phyloP scores from a whole-genome alignment of 805 yeast genomes.

The Debaryomyces hansenii region DNA sequence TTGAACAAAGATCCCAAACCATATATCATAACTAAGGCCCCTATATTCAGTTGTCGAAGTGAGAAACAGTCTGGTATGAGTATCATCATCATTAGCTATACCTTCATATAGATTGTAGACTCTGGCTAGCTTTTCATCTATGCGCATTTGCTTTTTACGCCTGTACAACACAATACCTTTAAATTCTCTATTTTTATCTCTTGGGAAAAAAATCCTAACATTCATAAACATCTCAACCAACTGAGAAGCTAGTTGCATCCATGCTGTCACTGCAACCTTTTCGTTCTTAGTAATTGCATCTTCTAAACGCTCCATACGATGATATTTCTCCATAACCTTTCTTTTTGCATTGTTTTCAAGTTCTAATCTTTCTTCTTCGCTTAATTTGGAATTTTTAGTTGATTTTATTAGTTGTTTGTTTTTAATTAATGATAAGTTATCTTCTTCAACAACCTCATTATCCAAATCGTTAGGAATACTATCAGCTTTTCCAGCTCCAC shows the following conservation, averaged over 20 bases:
- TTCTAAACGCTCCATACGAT: conserved; percentile 52
- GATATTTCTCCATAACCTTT: conserved; percentile 56
- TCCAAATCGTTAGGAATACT: background rate
- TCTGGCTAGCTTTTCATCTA: conserved; percentile 73
- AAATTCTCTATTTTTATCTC: conserved; percentile 68
- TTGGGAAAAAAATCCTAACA: conserved; percentile 75
- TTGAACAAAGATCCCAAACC: conserved; percentile 86
- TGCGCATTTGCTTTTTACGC: conserved; percentile 57
- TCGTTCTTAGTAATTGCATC: conserved; percentile 38
- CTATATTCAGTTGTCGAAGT: conserved; percentile 64
- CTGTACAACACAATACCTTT: conserved; percentile 66
- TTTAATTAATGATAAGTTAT: conserved; percentile 16
- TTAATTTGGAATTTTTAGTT: conserved; percentile 18
- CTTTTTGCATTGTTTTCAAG: conserved; percentile 58
- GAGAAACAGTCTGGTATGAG: conserved; percentile 28
- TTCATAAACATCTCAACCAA: conserved; percentile 79
- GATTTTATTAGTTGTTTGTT: conserved; percentile 9
- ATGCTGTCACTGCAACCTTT: conserved; percentile 63
- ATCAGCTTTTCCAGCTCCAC: background rate
- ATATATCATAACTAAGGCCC: conserved; percentile 72
- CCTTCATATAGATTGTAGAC: conserved; percentile 66
- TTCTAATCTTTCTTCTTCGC: conserved; percentile 50
- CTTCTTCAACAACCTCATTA: conserved; percentile 5
- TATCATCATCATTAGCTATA: conserved; percentile 28
- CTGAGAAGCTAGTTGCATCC: conserved; percentile 84